These are phyloP conservation scores for Paraconiothyrium brasiliense DNA, from an alignment of 2,329 filamentous ascomycete species.

Conservation along the genomic window DNA sequence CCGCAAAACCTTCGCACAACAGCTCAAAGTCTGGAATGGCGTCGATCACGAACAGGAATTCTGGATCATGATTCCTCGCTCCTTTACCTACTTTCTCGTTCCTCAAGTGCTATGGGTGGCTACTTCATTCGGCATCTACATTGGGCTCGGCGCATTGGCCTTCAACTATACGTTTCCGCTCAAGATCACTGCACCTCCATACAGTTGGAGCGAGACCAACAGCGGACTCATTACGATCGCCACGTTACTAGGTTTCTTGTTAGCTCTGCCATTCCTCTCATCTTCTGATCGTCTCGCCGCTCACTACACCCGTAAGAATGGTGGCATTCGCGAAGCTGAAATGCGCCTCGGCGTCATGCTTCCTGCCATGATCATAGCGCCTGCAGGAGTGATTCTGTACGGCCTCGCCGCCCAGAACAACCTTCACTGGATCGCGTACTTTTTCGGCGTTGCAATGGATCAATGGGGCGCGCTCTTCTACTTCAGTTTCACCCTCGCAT, in stretches of 20 bases:
- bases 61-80: slow-evolving; percentile 47
- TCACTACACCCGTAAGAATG: slow-evolving; percentile 59
- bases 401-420: slow-evolving; percentile 44
- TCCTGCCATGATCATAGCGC: slow-evolving; percentile 47
- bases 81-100: slow-evolving; percentile 50
- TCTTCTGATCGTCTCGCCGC: slow-evolving; percentile 62
- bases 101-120: slow-evolving; percentile 50
- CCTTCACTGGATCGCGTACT: slow-evolving; percentile 51
- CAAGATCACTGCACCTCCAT: slow-evolving; percentile 45
- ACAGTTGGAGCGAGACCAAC: slow-evolving; percentile 43
- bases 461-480: slow-evolving; percentile 47
- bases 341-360: slow-evolving; percentile 59
- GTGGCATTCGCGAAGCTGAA: slow-evolving; percentile 64
- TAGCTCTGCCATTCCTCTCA: slow-evolving; percentile 45
- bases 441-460: slow-evolving; percentile 48
- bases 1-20: slow-evolving; percentile 38
- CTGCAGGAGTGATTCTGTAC: slow-evolving; percentile 48
- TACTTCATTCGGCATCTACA: slow-evolving; percentile 50
- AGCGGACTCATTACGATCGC: slow-evolving; percentile 45
- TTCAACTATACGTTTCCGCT: slow-evolving; percentile 53
- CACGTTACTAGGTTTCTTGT: slow-evolving; percentile 46
- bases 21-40: slow-evolving; percentile 45
- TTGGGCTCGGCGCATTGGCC: slow-evolving; percentile 49
- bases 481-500: slow-evolving; percentile 64
- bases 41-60: slow-evolving; percentile 46